phyloP scores from a whole-genome alignment of 202 grass and related monocot species.

The Zoysia matrella region DNA sequence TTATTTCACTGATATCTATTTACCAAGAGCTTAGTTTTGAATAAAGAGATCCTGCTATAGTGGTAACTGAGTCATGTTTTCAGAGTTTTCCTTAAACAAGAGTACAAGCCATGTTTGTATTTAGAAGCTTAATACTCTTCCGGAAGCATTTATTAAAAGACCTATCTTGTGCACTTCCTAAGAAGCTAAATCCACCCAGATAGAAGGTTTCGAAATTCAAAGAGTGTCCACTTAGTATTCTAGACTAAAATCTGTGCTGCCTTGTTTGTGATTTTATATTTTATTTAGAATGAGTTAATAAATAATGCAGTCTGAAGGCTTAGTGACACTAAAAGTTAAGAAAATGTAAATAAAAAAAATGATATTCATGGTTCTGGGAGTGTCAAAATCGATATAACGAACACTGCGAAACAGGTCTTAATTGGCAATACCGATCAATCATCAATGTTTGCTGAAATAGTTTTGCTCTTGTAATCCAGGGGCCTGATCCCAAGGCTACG shows the following conservation, averaged over 20 bases:
- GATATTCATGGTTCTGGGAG: background rate
- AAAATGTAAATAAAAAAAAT: background rate
- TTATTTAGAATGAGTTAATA: background rate
- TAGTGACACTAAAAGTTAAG: background rate
- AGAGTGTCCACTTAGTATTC: background rate
- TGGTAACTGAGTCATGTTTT: background rate
- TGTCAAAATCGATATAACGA: background rate
- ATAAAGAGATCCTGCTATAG: background rate
- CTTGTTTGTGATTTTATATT: background rate
- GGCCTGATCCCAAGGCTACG: constrained; percentile 76
- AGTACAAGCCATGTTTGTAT: background rate
- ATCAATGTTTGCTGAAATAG: constrained; percentile 27
- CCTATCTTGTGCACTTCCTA: background rate
- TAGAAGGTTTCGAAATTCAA: background rate
- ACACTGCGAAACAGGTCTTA: background rate
- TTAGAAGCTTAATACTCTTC: constrained; percentile 7
- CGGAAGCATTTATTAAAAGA: background rate
- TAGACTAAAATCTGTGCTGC: background rate
- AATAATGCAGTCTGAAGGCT: background rate
- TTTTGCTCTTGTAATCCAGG: constrained; percentile 60
- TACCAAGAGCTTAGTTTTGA: background rate
- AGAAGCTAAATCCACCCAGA: background rate
- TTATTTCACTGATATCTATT: background rate
- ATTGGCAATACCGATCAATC: background rate
- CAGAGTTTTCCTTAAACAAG: background rate